phyloP scores from a whole-genome alignment of 1,284 basidiomycete genomes.

The Ceratobasidium sp. region DNA sequence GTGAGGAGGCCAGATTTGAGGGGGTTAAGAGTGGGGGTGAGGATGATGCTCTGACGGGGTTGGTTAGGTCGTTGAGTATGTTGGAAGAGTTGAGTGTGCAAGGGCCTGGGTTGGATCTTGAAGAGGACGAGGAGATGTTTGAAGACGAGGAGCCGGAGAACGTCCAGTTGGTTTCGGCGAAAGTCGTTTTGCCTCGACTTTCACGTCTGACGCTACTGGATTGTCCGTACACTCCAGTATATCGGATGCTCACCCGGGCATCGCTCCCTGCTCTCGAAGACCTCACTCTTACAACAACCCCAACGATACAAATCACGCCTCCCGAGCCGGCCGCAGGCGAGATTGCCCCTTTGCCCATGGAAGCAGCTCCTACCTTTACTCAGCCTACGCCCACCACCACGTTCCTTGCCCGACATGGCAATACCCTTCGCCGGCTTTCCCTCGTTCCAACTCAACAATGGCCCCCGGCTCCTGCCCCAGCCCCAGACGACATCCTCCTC shows the following conservation, averaged over 20 bases:
- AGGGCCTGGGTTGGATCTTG: constrained; percentile 65
- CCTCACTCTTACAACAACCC: constrained; percentile 70
- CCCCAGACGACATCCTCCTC: constrained; percentile 67
- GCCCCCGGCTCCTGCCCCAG: constrained; percentile 71
- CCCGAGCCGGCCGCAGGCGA: constrained; percentile 44
- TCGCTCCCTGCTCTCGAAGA: constrained; percentile 75
- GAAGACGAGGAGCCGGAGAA: constrained; percentile 51
- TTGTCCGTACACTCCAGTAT: constrained; percentile 73
- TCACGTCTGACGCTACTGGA: constrained; percentile 75
- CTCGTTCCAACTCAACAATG: constrained; percentile 78
- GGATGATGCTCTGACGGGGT: constrained; percentile 59
- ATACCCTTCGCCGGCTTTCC: constrained; percentile 70
- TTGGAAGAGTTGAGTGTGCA: constrained; percentile 78
- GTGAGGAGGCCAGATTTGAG: constrained; percentile 45
- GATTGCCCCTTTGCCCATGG: constrained; percentile 15
- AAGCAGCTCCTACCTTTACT: constrained; percentile 4
- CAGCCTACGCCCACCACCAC: constrained; percentile 69
- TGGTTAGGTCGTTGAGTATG: constrained; percentile 69
- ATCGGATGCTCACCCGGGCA: constrained; percentile 71
- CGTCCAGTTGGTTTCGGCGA: constrained; percentile 44
- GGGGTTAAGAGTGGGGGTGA: constrained; percentile 57
- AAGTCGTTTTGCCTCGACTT: constrained; percentile 67
- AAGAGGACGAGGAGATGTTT: constrained; percentile 63
- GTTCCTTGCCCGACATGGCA: constrained; percentile 76
- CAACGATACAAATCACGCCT: constrained; percentile 62